Evolutionary conservation across 805 yeast genomes (phyloP).

Genomic region (Helenozyma rhizophorensis): DNA sequence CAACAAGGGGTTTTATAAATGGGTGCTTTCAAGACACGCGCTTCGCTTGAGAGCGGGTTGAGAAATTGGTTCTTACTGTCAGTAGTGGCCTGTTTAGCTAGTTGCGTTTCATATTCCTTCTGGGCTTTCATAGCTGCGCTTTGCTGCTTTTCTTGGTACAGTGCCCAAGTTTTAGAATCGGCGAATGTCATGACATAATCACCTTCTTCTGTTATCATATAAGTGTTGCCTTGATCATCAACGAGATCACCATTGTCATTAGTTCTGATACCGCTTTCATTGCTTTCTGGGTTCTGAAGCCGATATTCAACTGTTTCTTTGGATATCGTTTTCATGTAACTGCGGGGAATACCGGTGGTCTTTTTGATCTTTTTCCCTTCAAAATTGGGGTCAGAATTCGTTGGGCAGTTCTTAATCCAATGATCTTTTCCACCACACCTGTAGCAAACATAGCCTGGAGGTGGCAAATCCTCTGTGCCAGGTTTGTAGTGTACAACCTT

Average conservation of each 20-base stretch:
- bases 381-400: conserved; percentile 86
- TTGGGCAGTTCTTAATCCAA: conserved; percentile 95
- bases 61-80: conserved; percentile 42
- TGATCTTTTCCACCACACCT: conserved; percentile 92
- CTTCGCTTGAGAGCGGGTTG: conserved; percentile 52
- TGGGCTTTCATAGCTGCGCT: conserved; percentile 43
- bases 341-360: conserved; percentile 96
- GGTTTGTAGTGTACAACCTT: conserved; percentile 65
- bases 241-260: conserved; percentile 42
- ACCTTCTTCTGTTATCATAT: conserved; percentile 91
- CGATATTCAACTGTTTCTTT: conserved; percentile 64
- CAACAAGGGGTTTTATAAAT: conserved; percentile 80
- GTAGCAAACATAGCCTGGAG: conserved; percentile 94
- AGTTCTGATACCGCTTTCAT: conserved; percentile 26
- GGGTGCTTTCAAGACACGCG: conserved; percentile 61
- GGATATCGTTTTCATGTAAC: conserved; percentile 81
- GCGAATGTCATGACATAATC: conserved; percentile 95
- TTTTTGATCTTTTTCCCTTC: conserved; percentile 88
- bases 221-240: conserved; percentile 48
- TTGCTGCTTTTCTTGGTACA: conserved; percentile 67
- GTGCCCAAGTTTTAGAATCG: conserved; percentile 86
- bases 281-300: conserved; percentile 28
- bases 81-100: conserved; percentile 25
- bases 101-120: conserved; percentile 47
- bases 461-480: conserved; percentile 70